Conservation (phyloP, 2,329 filamentous ascomycete genomes). For the Fusarium agapanthi region DNA sequence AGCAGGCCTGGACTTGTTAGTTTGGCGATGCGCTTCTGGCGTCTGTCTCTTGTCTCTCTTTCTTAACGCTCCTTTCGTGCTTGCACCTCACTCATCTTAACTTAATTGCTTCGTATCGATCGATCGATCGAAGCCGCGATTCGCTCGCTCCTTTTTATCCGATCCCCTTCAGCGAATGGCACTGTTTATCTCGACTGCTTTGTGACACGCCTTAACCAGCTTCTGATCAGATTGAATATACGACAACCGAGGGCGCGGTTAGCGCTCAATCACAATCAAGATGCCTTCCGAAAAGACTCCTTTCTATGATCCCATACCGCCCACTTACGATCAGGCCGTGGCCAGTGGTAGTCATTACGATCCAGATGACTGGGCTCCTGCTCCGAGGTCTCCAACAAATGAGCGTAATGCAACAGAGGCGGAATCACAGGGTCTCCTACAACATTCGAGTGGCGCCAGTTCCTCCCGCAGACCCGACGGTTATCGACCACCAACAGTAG, state of each 20-base stretch:
- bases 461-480: slow-evolving; percentile 58
- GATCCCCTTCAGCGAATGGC: slow-evolving; percentile 23
- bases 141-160: slow-evolving; percentile 33
- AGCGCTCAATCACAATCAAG: slow-evolving; percentile 26
- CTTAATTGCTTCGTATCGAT: slow-evolving; percentile 23
- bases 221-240: slow-evolving; percentile 9
- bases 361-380: slow-evolving; percentile 43
- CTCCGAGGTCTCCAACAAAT: slow-evolving; percentile 50
- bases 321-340: slow-evolving; percentile 54
- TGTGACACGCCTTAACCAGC: slow-evolving; percentile 5
- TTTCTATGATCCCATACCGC: slow-evolving; percentile 55
- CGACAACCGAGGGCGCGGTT: slow-evolving; percentile 29
- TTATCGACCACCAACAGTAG: slow-evolving; percentile 84
- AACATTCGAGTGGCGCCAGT: slow-evolving; percentile 55
- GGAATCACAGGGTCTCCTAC: slow-evolving; percentile 81
- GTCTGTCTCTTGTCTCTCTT: slow-evolving; percentile 36
- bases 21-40: slow-evolving; percentile 38
- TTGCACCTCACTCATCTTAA: slow-evolving; percentile 18
- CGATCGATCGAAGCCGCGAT: slow-evolving; percentile 12
- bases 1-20: slow-evolving; percentile 4
- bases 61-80: slow-evolving; percentile 40
- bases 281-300: slow-evolving; percentile 53
- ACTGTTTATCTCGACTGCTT: slow-evolving; percentile 7
- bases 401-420: slow-evolving; percentile 73
- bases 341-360: slow-evolving; percentile 49